A percentile compares a stretch with the other conserved stretches of the same genome.
phyloP scores from a whole-genome alignment of 148 eudicot species.

The Rhododendron molle region DNA sequence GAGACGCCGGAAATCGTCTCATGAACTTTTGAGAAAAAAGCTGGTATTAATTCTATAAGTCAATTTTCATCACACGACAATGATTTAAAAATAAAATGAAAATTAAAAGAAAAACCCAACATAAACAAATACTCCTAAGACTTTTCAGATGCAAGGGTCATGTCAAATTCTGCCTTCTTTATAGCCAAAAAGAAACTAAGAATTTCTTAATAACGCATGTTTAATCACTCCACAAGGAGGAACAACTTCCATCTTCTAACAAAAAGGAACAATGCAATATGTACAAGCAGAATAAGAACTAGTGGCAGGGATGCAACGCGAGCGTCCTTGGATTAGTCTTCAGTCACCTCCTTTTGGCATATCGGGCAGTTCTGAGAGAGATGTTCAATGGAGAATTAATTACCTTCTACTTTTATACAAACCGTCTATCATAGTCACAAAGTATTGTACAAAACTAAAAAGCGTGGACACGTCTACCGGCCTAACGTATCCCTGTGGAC shows the following conservation, averaged over 20 bases:
- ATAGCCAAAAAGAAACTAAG: neutral
- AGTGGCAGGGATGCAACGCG: neutral
- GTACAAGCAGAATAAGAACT: neutral
- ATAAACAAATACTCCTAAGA: neutral
- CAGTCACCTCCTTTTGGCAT: conserved; percentile 2
- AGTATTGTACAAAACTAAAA: neutral
- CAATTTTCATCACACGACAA: neutral
- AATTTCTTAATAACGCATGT: neutral
- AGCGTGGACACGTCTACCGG: neutral
- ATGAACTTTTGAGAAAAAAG: neutral
- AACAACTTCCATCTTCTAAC: neutral
- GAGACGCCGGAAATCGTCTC: neutral
- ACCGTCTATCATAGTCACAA: neutral
- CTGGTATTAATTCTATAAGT: neutral
- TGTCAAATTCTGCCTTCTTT: neutral
- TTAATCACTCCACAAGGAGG: neutral
- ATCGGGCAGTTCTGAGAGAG: conserved; percentile 5
- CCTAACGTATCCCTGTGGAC: too few relatives aligned
- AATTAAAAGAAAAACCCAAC: neutral
- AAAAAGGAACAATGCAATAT: neutral
- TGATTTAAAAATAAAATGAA: neutral
- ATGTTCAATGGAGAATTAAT: neutral
- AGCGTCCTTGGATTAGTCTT: neutral
- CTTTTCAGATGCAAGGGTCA: neutral
- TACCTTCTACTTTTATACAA: neutral